These are phyloP conservation scores for Ministeria vibrans DNA, from an alignment of 78 protist genomes.

Conservation along the genomic window DNA sequence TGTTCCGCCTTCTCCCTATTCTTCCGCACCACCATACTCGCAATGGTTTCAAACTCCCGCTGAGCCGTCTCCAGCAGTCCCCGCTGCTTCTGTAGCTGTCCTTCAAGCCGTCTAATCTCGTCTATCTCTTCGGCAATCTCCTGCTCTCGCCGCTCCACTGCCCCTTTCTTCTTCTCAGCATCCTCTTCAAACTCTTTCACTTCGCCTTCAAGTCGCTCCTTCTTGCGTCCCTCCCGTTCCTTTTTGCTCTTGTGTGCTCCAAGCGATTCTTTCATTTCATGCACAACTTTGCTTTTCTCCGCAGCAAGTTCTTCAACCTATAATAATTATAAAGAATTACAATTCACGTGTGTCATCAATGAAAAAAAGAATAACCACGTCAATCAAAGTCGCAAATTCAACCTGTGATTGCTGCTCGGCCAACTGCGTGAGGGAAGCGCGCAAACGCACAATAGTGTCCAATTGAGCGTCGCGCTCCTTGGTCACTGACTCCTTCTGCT, in stretches of 20 bases:
- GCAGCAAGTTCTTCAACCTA: no score
- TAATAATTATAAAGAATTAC: no score
- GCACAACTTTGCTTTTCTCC: neutral
- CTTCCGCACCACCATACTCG: neutral
- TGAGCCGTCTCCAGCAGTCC: neutral
- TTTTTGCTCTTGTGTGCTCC: neutral
- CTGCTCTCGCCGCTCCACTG: constrained; percentile 24
- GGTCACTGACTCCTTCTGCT: neutral
- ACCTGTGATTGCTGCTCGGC: neutral
- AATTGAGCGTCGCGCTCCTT: neutral
- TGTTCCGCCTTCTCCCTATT: neutral
- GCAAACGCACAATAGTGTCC: neutral
- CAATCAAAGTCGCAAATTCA: neutral
- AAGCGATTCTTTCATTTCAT: neutral
- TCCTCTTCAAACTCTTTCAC: constrained; percentile 46
- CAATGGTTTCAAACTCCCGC: neutral
- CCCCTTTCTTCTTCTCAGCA: constrained; percentile 22
- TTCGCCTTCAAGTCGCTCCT: neutral
- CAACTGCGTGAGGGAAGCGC: neutral
- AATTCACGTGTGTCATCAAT: no score
- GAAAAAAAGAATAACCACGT: no score
- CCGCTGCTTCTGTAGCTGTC: neutral
- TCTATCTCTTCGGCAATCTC: constrained; percentile 1
- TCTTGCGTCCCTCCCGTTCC: neutral
- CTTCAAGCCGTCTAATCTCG: neutral